Conservation (phyloP, 352 stramenopile genomes). For the Phytophthora multivora region DNA sequence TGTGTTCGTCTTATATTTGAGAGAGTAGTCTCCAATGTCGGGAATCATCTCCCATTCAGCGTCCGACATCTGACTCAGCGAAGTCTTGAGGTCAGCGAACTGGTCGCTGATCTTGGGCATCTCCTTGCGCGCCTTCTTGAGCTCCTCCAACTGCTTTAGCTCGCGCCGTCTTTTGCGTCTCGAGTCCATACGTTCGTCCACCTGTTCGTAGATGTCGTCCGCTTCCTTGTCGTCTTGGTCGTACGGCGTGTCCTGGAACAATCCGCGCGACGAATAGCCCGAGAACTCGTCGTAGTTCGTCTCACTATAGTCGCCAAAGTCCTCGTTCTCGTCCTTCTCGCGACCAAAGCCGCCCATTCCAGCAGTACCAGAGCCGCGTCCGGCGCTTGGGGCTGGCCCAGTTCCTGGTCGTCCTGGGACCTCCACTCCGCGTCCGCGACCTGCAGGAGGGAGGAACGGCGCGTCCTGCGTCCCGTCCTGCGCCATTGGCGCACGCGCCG, state of each 20-base stretch:
- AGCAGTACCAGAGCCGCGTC: slow-evolving; percentile 77
- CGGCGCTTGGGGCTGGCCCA: slow-evolving; percentile 35
- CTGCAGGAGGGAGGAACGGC: slow-evolving; percentile 74
- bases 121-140: slow-evolving; percentile 88
- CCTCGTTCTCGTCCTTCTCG: slow-evolving; percentile 87
- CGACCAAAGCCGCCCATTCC: slow-evolving; percentile 84
- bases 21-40: slow-evolving; percentile 96
- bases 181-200: slow-evolving; percentile 96
- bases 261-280: slow-evolving; percentile 80
- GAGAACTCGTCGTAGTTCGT: slow-evolving; percentile 93
- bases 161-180: slow-evolving; percentile 90
- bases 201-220: slow-evolving; percentile 94
- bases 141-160: slow-evolving; percentile 78
- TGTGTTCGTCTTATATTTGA: slow-evolving; percentile 91
- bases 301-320: slow-evolving; percentile 91
- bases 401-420: slow-evolving; percentile 18
- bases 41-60: slow-evolving; percentile 97
- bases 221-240: slow-evolving; percentile 97
- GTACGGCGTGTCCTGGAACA: slow-evolving; percentile 94
- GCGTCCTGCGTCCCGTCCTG: slow-evolving; percentile 68
- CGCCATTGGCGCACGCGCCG: slow-evolving; percentile 70
- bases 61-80: slow-evolving; percentile 91
- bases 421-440: slow-evolving; percentile 55
- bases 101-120: slow-evolving; percentile 96
- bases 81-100: slow-evolving; percentile 97